phyloP scores from a whole-genome alignment of 805 yeast genomes.

The Cyberlindnera xishuangbannaensis region DNA sequence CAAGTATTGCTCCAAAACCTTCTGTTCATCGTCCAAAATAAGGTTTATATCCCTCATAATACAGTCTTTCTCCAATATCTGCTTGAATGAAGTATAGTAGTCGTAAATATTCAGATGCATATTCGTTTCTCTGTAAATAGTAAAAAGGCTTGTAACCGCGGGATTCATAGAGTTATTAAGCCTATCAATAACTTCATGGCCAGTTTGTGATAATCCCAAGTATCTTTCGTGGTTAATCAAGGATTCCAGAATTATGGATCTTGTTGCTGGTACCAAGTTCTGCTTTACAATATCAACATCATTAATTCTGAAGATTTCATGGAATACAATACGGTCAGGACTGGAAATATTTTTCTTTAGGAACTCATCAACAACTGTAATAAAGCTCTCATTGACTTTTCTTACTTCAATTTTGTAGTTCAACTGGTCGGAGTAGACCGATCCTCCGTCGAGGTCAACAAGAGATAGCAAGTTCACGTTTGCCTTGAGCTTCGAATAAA shows the following conservation, averaged over 20 bases:
- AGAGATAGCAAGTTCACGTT: conserved; percentile 2
- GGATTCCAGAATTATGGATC: conserved; percentile 36
- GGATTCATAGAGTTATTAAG: conserved; percentile 43
- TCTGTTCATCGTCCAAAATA: conserved; percentile 15
- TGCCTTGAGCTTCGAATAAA: conserved; percentile 13
- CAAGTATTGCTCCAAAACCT: conserved; percentile 17
- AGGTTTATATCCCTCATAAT: conserved; percentile 24
- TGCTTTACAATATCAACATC: conserved; percentile 26
- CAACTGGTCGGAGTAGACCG: conserved; percentile 10
- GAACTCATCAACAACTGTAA: conserved; percentile 14
- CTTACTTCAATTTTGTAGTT: conserved; percentile 21
- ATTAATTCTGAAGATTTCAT: conserved; percentile 36
- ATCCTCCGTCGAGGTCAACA: background rate
- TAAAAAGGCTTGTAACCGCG: conserved; percentile 50
- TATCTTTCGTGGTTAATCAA: conserved; percentile 35
- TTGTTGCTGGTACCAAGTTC: conserved; percentile 38
- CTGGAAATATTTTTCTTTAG: conserved; percentile 11
- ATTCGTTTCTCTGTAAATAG: conserved; percentile 75
- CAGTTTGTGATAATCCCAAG: conserved; percentile 17
- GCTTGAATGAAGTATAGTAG: conserved; percentile 56
- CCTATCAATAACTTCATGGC: conserved; percentile 16
- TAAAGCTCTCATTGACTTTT: conserved; percentile 15
- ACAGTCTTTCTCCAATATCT: conserved; percentile 33
- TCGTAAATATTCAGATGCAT: conserved; percentile 62
- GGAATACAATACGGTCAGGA: conserved; percentile 24